Evolutionary conservation across 108 stramenopile species (phyloP).

Genomic region (Aureococcus anophagefferens): DNA sequence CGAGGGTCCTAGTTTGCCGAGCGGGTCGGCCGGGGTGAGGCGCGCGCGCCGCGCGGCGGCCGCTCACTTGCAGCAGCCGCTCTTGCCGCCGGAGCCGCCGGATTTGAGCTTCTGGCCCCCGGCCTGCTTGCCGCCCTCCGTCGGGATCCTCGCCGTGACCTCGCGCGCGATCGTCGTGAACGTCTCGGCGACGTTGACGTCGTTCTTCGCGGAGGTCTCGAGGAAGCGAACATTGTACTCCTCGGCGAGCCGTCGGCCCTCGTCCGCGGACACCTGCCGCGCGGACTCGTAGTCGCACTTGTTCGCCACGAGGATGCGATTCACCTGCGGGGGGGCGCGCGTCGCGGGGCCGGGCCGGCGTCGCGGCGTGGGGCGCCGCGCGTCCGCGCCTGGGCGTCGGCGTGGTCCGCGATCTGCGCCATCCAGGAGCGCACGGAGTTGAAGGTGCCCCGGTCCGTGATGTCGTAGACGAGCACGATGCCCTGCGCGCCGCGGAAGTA

Average conservation of each 20-base stretch:
- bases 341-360: too few relatives aligned
- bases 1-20: too few relatives aligned
- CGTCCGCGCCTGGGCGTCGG: too few relatives aligned
- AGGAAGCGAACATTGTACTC: slow-evolving; percentile 33
- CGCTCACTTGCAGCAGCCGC: slow-evolving; percentile 7
- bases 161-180: slow-evolving; percentile 1
- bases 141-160: not conserved
- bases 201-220: slow-evolving; percentile 30
- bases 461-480: slow-evolving; percentile 39
- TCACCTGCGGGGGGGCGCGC: too few relatives aligned
- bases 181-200: slow-evolving; percentile 3
- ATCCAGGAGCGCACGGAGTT: slow-evolving; percentile 33
- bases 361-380: too few relatives aligned
- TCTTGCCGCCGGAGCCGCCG: not conserved
- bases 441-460: slow-evolving; percentile 36
- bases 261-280: slow-evolving; percentile 18
- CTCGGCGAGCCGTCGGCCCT: slow-evolving; percentile 38
- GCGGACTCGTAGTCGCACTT: slow-evolving; percentile 34
- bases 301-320: slow-evolving; percentile 33
- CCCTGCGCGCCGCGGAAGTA: slow-evolving; percentile 83
- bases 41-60: too few relatives aligned
- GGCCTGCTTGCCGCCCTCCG: not conserved
- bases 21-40: too few relatives aligned
- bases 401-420: slow-evolving; percentile 38
- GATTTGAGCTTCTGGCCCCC: not conserved